Evolutionary conservation across 768 basidiomycete species (phyloP), one percentile per base, ranked within the genome.

Genomic region (Boletus fagicola): DNA sequence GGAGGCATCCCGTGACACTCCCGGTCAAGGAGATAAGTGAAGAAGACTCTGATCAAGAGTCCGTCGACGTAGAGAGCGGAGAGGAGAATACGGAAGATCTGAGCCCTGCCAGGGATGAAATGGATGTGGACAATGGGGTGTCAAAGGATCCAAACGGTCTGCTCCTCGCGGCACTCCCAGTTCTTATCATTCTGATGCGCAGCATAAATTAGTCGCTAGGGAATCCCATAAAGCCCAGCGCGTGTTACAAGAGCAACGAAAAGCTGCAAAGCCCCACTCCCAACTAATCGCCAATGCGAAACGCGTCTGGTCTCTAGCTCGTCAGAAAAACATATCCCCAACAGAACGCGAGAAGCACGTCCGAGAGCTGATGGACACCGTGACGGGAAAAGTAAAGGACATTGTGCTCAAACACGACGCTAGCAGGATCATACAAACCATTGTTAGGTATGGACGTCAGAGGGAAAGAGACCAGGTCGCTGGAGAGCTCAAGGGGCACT

Each of bases 401-500:
- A 85, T 96, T 38, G 87, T 90, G 2, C 82, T 92, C 68, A 96
- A 94, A 72, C 94, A 96, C 65, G 93, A 96, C 71, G 93, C 92
- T 9, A 93, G 92, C 65, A 83, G 87, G 61, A 92, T 92, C 58
- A 83, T 90, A 22, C 88, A 90, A 70, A 89, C 85, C 0, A 76
- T 90, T 13, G 88, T 96, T 48, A 94, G 90, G 67, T 84, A 88
- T 57, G 94, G 94, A 4, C 78, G 83, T 20, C 87, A 80, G 67
- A 75, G 69, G 49, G 88, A 95, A 71, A 73, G 93, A 45, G 83
- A 91, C 42, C 87, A 92, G 68, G 81, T 97, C 48, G 94, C 92
- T 0, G 72, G 72, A 11, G 94, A 97, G 73, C 78, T 97, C 48
- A 87, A 90, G 68, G 93, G 93, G 1, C 79, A 80, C 54, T 96